Evolutionary conservation across 768 basidiomycete genomes (phyloP), one percentile per base, ranked within the genome.

Genomic region (Tubosaeta brunneosetosa): DNA sequence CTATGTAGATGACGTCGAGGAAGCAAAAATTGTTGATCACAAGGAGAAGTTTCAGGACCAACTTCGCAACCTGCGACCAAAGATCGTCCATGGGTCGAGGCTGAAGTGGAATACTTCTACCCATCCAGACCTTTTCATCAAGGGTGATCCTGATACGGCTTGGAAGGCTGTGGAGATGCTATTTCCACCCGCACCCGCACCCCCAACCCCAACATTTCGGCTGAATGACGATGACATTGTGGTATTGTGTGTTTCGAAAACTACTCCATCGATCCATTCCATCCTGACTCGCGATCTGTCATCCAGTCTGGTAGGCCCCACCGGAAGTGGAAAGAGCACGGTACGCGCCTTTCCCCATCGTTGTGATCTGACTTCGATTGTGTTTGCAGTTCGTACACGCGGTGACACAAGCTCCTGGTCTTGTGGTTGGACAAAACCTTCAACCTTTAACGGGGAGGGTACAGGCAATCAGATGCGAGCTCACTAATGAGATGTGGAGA

Each of bases 81-180:
- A 6, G 33, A 1, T 8, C 1, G n/a, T 27, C n/a, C n/a, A n/a
- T n/a, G n/a, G n/a, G n/a, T n/a, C n/a, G n/a, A n/a, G 1, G 4
- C 3, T 42, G 14, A 10, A 0, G 3, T 63, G 61, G 61, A 0
- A 4, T 5, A 0, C 51, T 32, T 47, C 61, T 6, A 11, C 7
- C 6, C 50, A 59, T 37, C 34, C 42, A 0, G 3, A 43, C 0
- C 25, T 46, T 25, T 52, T 62, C 31, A 1, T 1, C 37, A 11
- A 0, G 10, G 44, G 32, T 16, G 13, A 19, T 22, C 3, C 16
- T 34, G 37, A 50, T 0, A 29, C 13, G 13, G 61, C 61, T 46
- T 62, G 61, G 61, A 1, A 42, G 0, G 58, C 37, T 33, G 52
- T 62, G 2, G 32, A 40, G 5, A 31, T 4, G 4, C 58, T 62